Base-by-base conservation (phyloP, 441 rosid species). In the Melastoma candidum region DNA sequence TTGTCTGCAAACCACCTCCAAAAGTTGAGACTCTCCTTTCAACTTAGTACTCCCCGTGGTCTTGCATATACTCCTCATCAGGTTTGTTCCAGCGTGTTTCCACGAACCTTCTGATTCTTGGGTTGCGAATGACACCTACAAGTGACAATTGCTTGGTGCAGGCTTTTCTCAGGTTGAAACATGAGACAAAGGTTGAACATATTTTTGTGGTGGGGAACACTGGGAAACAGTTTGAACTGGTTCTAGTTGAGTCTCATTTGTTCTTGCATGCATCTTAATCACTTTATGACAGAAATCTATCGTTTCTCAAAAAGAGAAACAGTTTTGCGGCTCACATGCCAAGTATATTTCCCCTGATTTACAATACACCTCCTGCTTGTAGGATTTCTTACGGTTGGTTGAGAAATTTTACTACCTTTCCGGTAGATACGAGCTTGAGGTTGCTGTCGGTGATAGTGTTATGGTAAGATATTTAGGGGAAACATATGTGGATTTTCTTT, bases 1-100 rank as follows among this genome's bases (percentile, higher is more conserved):
- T 70, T 89, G 64, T 74, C 90, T 41, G 99, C 97, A 46, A 93
- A 89, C 74, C 99, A 93, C 64, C 99, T 93, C 46, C 96, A 89
- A 69, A 93, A 89, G 82, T 65, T 93, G 64, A 89, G 79, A 8
- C 64, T 89, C 22, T 80, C 88, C 2, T 89, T 83, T 65, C 76
- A 66, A 51, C 66, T 93, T 71, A 75, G 80, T 59, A 78, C 84
- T 59, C 93, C 96, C 64, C 65, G 46, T 57, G 90, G 83, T 47
- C 75, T n/a, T 67, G 71, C 75, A 46, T 89, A 88, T 78, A 81
- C 72, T 75, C 97, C 97, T 54, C 97, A 89, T 74, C 99, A 93
- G 95, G 99, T 92, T 57, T 62, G 66, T 64, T 46, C 27, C n/a
- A 6, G 9, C 54, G 46, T 47, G 41, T 36, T 61, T 26, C 58